Conservation (phyloP, 192 early-diverging fungal species). For the Gamsiella multidivaricata region DNA sequence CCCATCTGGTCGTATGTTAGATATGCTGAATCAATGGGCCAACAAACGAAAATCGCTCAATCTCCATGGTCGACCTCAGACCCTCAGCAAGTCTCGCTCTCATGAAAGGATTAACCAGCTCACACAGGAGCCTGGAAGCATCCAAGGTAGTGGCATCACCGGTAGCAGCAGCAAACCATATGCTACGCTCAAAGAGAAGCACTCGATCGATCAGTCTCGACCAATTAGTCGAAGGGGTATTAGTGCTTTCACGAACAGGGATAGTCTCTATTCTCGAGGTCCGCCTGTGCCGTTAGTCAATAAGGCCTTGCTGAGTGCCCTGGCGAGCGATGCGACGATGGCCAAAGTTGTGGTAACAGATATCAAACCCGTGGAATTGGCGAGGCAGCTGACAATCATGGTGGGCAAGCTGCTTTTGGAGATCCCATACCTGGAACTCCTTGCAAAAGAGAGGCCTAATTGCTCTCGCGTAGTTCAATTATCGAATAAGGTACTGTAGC, state of each 20-base stretch:
- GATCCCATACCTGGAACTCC: slow-evolving; percentile 78
- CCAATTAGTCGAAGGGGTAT: slow-evolving; percentile 48
- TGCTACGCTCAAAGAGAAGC: slow-evolving; percentile 21
- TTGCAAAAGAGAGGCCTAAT: slow-evolving; percentile 72
- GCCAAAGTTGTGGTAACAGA: slow-evolving; percentile 67
- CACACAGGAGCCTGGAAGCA: not conserved
- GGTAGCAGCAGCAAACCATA: slow-evolving; percentile 2
- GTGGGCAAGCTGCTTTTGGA: slow-evolving; percentile 71
- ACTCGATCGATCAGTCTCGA: slow-evolving; percentile 56
- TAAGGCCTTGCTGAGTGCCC: slow-evolving; percentile 33
- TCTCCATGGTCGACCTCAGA: slow-evolving; percentile 1
- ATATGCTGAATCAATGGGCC: slow-evolving; percentile 64
- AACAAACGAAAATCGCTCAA: slow-evolving; percentile 20
- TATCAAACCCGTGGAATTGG: slow-evolving; percentile 82
- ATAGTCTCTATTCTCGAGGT: slow-evolving; percentile 7
- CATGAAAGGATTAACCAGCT: slow-evolving; percentile 27
- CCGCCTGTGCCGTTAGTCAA: slow-evolving; percentile 35
- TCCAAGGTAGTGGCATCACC: not conserved
- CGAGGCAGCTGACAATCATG: slow-evolving; percentile 88
- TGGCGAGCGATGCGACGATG: slow-evolving; percentile 24
- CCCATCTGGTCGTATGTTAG: slow-evolving; percentile 59
- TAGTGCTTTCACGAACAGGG: slow-evolving; percentile 10
- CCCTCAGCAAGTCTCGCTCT: slow-evolving; percentile 20
- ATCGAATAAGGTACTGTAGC: slow-evolving; percentile 73
- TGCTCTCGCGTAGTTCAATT: slow-evolving; percentile 69